These are phyloP conservation scores for Auxenochlorella protothecoides DNA, from an alignment of 139 green algal genomes.

Conservation along the genomic window DNA sequence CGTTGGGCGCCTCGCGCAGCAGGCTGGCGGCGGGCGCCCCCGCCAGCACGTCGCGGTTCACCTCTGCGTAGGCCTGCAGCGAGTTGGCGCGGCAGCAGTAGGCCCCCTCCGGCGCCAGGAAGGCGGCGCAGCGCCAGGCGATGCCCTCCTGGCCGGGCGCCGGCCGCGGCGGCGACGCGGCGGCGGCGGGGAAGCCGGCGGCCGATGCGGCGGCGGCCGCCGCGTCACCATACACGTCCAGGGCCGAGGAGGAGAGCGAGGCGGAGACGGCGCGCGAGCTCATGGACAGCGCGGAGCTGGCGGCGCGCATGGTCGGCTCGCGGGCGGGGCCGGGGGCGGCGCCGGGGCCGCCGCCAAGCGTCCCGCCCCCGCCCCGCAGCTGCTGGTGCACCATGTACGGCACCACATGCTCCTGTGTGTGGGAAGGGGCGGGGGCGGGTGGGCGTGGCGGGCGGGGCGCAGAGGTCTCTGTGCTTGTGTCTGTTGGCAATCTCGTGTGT, in stretches of 20 bases:
- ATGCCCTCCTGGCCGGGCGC: background rate
- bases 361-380: constrained; percentile 2
- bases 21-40: constrained; percentile 16
- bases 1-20: constrained; percentile 22
- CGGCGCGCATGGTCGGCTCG: too few species aligned
- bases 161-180: background rate
- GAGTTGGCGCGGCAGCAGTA: constrained; percentile 33
- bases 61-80: constrained; percentile 29
- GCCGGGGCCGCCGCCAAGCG: constrained; percentile 1
- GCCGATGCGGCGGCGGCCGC: background rate
- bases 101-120: constrained; percentile 12
- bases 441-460: too few species aligned
- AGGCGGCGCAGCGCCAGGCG: constrained; percentile 21
- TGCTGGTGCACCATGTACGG: constrained; percentile 55
- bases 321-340: background rate
- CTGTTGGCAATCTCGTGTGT: too few species aligned
- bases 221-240: too few species aligned
- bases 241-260: too few species aligned
- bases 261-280: too few species aligned
- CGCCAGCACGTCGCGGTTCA: constrained; percentile 33
- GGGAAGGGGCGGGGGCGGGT: too few species aligned
- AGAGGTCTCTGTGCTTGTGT: too few species aligned
- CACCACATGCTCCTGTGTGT: constrained; percentile 40
- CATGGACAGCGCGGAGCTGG: too few species aligned
- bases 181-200: background rate